phyloP scores from a whole-genome alignment of 768 basidiomycete species.

The Gymnopilus dilepis region DNA sequence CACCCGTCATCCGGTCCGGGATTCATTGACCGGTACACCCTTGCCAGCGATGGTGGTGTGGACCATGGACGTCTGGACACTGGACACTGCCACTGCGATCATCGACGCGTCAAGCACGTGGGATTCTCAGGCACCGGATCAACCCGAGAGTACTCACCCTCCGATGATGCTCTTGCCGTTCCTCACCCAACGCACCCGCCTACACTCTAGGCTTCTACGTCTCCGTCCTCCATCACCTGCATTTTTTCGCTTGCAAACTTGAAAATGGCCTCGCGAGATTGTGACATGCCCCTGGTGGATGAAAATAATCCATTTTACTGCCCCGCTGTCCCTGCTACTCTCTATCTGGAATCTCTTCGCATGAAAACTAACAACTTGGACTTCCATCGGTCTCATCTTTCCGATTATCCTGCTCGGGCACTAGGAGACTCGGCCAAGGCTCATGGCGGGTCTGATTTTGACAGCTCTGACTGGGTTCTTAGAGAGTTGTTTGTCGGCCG shows the following conservation, averaged over 20 bases:
- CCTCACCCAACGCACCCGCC: too few relatives aligned
- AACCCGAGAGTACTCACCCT: too few relatives aligned
- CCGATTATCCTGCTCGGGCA: slow-evolving; percentile 38
- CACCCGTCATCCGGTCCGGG: too few relatives aligned
- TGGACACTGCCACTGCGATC: too few relatives aligned
- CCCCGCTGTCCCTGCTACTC: slow-evolving; percentile 50
- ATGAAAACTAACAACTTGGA: slow-evolving; percentile 27
- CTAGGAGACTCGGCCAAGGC: slow-evolving; percentile 35
- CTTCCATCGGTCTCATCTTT: slow-evolving; percentile 23
- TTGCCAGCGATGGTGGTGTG: too few relatives aligned
- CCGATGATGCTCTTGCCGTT: too few relatives aligned
- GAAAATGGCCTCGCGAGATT: neutral
- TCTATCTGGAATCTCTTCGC: slow-evolving; percentile 53
- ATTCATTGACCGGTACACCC: neutral
- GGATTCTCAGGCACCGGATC: too few relatives aligned
- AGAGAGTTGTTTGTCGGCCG: slow-evolving; percentile 17
- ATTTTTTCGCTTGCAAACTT: too few relatives aligned
- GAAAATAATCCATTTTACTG: slow-evolving; percentile 65
- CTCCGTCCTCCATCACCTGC: too few relatives aligned
- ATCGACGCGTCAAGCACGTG: too few relatives aligned
- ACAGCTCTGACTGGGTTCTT: slow-evolving; percentile 21
- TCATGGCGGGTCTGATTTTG: slow-evolving; percentile 17
- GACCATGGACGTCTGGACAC: too few relatives aligned
- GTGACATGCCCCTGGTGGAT: slow-evolving; percentile 44
- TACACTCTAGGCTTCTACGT: too few relatives aligned